Base-by-base conservation (phyloP, 2,329 filamentous ascomycete species). In the Alternaria sp. region DNA sequence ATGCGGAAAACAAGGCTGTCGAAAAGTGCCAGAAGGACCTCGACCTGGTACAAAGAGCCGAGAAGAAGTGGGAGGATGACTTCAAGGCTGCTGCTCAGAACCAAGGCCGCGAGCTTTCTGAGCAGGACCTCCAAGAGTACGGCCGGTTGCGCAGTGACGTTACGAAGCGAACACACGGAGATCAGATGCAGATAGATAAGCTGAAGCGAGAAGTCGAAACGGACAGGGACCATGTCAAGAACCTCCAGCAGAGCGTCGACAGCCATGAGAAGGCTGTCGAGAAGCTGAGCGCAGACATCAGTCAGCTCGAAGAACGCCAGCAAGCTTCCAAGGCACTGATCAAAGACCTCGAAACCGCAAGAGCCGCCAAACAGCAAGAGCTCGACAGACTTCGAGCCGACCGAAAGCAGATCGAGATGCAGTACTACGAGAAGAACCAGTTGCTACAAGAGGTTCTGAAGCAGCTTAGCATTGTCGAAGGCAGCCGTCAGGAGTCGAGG, bases 201-300 rank as follows among this genome's bases (percentile, higher is more conserved):
- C 85, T 97, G n/a, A 86, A 88, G 56, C 92, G 93, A 23, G 92
- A 97, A 73, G 84, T 92, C 61, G 97, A 94, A 78, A 95, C 92
- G 0, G 93, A 98, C 71, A 90, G 94, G 62, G 93, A 96, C 59
- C 95, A 93, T 0, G 90, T 94, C 60, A 94, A 91, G 71, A 97
- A 90, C 63, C 82, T 98, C 62, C 93, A 91, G 77, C 91, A 91
- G 72, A 97, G 93, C 74, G 89, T 97, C 31, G 92, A 97, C 65
- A 88, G 85, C 54, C 87, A 89, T 14, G 85, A 95, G 63, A 89
- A 88, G 68, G 86, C 90, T 34, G 84, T 91, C 11, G 86, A 91
- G 61, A 92, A 90, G 64, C 82, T 95, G 4, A 87, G 92, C 61
- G 83, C 84, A 4, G 93, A 97, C 61, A 80, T 93, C 14, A 79